A percentile compares a stretch with the other conserved stretches of the same genome.
Evolutionary conservation across 2,329 filamentous ascomycete genomes (phyloP).

Genomic region (Scortechinia acanthostroma): DNA sequence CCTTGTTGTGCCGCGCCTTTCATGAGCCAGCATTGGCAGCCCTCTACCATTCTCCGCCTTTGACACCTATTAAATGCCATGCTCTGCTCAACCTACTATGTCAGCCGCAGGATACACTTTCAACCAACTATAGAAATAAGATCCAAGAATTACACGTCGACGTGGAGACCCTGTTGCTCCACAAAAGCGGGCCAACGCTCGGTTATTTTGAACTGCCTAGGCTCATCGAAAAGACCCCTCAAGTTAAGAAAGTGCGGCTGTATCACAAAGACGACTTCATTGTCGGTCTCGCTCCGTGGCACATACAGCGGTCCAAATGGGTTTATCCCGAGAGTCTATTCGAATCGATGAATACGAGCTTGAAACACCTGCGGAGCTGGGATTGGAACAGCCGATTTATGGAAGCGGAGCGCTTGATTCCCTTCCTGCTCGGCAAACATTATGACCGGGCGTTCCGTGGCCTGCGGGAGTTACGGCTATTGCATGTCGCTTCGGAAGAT

Average conservation of each 20-base stretch:
- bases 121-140: neutral
- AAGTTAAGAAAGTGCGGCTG: neutral
- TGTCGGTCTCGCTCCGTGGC: neutral
- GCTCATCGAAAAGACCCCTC: neutral
- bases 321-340: neutral
- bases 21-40: neutral
- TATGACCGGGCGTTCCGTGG: neutral
- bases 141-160: neutral
- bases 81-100: neutral
- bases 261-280: neutral
- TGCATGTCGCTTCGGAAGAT: neutral
- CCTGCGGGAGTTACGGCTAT: neutral
- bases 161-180: neutral
- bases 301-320: neutral
- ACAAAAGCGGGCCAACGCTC: neutral
- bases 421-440: neutral
- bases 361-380: neutral
- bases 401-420: neutral
- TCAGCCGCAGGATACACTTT: neutral
- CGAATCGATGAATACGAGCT: neutral
- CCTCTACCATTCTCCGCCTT: neutral
- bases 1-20: conserved; percentile 24
- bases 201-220: neutral
- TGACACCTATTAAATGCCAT: neutral
- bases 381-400: neutral